phyloP scores from a whole-genome alignment of 208 protist genomes.

The Tritrichomonas foetus region DNA sequence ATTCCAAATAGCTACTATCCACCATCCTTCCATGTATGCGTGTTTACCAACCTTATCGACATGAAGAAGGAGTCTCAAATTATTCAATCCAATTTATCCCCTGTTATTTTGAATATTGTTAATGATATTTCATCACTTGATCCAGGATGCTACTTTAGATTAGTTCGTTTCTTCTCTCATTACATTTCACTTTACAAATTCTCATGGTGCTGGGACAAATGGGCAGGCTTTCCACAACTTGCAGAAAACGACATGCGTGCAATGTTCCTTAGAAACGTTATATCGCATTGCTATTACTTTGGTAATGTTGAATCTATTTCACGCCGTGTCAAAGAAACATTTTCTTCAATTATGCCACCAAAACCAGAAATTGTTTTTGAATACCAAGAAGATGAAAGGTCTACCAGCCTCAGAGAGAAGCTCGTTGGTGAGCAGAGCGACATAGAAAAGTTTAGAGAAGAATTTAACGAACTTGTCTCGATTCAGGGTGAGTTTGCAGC shows the following conservation, averaged over 20 bases:
- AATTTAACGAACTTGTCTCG: not conserved
- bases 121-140: not conserved
- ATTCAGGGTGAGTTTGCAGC: not conserved
- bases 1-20: not conserved
- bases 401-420: not conserved
- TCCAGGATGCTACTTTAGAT: not conserved
- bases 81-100: not conserved
- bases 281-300: not conserved
- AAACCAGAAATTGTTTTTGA: not conserved
- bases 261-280: not conserved
- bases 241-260: not conserved
- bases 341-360: not conserved
- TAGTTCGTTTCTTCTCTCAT: not conserved
- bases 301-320: not conserved
- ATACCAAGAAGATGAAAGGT: not conserved
- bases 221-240: not conserved
- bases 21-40: not conserved
- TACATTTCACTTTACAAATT: not conserved
- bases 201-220: not conserved
- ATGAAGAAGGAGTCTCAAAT: not conserved
- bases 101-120: not conserved
- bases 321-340: not conserved
- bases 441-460: not conserved
- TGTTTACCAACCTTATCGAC: not conserved
- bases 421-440: not conserved